Base-by-base conservation (phyloP, 2,329 filamentous ascomycete species). In the Xylariaceae sp. region DNA sequence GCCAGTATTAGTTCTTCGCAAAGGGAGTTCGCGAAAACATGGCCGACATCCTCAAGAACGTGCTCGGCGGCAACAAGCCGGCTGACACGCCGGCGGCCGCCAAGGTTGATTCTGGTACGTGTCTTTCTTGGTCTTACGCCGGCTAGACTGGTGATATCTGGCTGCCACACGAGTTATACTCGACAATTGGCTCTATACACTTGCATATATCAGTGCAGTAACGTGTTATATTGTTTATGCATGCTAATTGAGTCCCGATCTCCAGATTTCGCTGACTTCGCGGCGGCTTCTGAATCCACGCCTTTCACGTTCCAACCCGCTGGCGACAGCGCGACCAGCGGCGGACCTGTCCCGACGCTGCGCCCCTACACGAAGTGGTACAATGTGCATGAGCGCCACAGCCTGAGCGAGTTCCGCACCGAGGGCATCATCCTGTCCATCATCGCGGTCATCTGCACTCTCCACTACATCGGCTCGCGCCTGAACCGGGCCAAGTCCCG, bases 191-290 rank as follows among this genome's bases (percentile, higher is more conserved):
- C 13, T 44, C 1, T 9, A 30, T 55, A 30, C n/a, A 15, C 17
- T 42, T 9, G 23, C 11, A 13, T 13, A 1, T 8, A 42, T 3
- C 13, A 9, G 15, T 11, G n/a, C n/a, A n/a, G n/a, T n/a, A n/a
- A n/a, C n/a, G n/a, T n/a, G n/a, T n/a, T n/a, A n/a, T n/a, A n/a
- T n/a, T n/a, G n/a, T n/a, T n/a, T n/a, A n/a, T n/a, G n/a, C n/a
- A 7, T 57, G 57, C 67, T 66, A 35, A 57, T 52, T 50, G 62
- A 50, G 61, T 55, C 53, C 53, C 11, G 9, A 42, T 42, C 48
- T 95, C 44, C 73, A 96, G 92, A 96, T 78, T 97, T 97, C 74
- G 92, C 90, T 77, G 93, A 97, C 80, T 97, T 95, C 72, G 90
- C 91, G 62, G 87, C 85, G 65, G 88, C 86, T 68, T 85, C 91